Base-by-base conservation (phyloP, 345 rosid genomes). In the Eucalyptus pauciflora region DNA sequence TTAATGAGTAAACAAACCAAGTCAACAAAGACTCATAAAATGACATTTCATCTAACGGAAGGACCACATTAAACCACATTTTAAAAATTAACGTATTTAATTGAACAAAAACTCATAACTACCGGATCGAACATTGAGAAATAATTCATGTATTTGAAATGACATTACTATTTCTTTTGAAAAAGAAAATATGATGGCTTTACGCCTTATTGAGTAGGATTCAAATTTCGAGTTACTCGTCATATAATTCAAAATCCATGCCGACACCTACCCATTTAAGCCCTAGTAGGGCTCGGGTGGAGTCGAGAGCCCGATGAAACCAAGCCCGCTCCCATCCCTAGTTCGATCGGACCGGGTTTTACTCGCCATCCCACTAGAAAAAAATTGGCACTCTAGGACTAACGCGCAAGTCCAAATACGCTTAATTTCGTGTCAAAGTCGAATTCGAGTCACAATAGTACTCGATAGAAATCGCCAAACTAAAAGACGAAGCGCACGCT, bases 71-170 rank as follows among this genome's bases (percentile, higher is more conserved):
- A 67, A 67, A 33, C 0, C 43, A 64, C 9, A 14, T 64, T 64
- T 31, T 64, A 8, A n/a, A 64, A 64, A 14, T 64, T 7, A 4
- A 64, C 0, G 2, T n/a, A 64, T 17, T 64, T 14, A 14, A 64
- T 64, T 64, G 76, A 64, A 31, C 20, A n/a, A n/a, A 14, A 9
- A 31, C 17, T 67, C 62, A 56, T 67, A 31, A 31, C 22, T 67
- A 16, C 6, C 1, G 0, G 2, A 67, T 31, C 20, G 12, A 67
- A 14, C 20, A 15, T 1, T 0, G 0, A 37, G 0, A 67, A 67
- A 67, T 16, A 16, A 67, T n/a, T 33, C 10, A 69, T 4, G 4
- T 4, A 69, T 33, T 33, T 10, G 2, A 64, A 69, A 31, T 69
- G 80, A 17, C 25, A 33, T 33, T 69, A 8, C 4, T 17, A 33